These are phyloP conservation scores for Nemophila menziesii DNA, from an alignment of 257 asterid species.

Conservation along the genomic window DNA sequence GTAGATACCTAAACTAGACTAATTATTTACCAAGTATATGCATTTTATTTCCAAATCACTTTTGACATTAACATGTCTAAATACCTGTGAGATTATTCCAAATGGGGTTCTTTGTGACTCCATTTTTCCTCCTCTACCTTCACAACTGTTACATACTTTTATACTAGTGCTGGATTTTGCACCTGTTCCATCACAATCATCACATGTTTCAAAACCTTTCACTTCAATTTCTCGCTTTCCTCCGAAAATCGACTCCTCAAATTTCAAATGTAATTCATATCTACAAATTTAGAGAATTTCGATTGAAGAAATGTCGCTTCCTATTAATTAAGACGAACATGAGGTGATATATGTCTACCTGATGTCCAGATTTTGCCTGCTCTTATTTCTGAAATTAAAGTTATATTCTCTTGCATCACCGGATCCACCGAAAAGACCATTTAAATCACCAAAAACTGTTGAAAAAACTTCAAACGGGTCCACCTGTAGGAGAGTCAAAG, in stretches of 20 bases:
- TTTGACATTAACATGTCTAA: conserved; percentile 8
- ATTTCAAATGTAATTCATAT: conserved; percentile 63
- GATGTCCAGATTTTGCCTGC: conserved; percentile 64
- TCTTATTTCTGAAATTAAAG: conserved; percentile 32
- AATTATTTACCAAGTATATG: conserved; percentile 6
- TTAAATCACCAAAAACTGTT: conserved; percentile 62
- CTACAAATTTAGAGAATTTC: conserved; percentile 25
- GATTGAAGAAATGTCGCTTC: neutral
- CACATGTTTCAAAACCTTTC: conserved; percentile 52
- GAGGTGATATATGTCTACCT: conserved; percentile 31
- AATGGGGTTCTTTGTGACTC: conserved; percentile 78
- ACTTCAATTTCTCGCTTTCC: conserved; percentile 60
- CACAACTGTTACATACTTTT: conserved; percentile 55
- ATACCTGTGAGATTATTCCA: conserved; percentile 91
- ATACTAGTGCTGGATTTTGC: conserved; percentile 62
- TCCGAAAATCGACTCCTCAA: conserved; percentile 84
- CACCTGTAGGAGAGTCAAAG: conserved; percentile 31
- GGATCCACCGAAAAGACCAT: conserved; percentile 50
- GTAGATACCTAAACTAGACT: conserved; percentile 61
- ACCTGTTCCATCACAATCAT: conserved; percentile 77
- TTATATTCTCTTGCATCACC: conserved; percentile 47
- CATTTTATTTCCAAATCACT: conserved; percentile 9
- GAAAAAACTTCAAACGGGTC: conserved; percentile 80
- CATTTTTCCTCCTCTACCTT: conserved; percentile 70
- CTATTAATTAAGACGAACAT: neutral